These are phyloP conservation scores for Mycena vulgaris DNA, from an alignment of 768 basidiomycete genomes.

Conservation along the genomic window DNA sequence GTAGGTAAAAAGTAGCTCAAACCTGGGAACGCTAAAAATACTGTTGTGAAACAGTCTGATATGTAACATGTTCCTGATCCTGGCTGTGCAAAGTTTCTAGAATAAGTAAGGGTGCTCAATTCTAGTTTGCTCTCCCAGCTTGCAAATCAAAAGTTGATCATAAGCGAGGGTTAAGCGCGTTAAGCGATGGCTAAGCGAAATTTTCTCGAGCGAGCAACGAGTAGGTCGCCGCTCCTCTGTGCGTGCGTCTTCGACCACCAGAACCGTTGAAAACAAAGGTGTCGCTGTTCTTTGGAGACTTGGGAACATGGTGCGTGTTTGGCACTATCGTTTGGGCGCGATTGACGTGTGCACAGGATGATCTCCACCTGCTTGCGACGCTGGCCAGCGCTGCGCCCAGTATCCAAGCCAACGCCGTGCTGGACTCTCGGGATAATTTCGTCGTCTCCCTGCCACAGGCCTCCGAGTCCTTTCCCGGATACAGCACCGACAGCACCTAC, in stretches of 20 bases:
- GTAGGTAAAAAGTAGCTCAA: too few relatives aligned
- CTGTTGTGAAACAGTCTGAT: too few relatives aligned
- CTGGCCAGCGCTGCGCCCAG: constrained; percentile 11
- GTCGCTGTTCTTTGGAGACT: constrained; percentile 9
- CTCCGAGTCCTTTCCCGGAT: constrained; percentile 3
- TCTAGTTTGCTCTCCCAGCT: too few relatives aligned
- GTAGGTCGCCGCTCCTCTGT: constrained; percentile 3
- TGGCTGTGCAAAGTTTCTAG: too few relatives aligned
- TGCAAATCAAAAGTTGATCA: too few relatives aligned
- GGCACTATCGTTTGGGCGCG: background rate
- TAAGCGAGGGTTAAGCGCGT: background rate
- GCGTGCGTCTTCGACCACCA: constrained; percentile 8
- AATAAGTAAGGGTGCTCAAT: too few relatives aligned
- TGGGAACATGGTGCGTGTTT: constrained; percentile 13
- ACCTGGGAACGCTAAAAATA: too few relatives aligned
- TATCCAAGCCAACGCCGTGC: background rate
- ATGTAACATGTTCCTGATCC: too few relatives aligned
- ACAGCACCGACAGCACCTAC: background rate
- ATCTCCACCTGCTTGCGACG: constrained; percentile 15
- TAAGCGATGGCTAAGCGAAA: constrained; percentile 2
- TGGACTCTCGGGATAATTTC: background rate
- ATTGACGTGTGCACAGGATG: constrained; percentile 13
- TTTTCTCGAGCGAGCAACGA: constrained; percentile 4
- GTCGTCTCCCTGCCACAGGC: constrained; percentile 7
- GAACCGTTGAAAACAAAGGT: background rate